Evolutionary conservation across 768 basidiomycete genomes (phyloP), one percentile per base, ranked within the genome.

Genomic region (Asterophora lycoperdoides): DNA sequence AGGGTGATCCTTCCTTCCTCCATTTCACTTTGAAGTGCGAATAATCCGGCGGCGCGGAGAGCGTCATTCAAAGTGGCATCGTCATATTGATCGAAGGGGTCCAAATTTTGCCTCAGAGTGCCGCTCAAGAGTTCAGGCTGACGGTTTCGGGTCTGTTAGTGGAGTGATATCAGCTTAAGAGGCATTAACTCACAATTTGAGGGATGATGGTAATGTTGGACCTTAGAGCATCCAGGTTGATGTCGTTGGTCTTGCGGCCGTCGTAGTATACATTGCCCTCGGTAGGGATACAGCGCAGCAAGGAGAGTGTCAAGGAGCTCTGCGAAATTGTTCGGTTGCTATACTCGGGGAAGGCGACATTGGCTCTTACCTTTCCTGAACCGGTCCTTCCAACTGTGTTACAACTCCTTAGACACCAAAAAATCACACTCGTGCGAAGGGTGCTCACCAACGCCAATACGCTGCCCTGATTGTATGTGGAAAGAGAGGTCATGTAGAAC

Each of bases 51-150:
- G 15, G 76, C 63, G 8, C 66, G 68, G 5, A 74, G 56, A 7
- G 73, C 68, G 35, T 66, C 64, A 42, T 73, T 73, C 44, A 74
- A 49, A 13, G 54, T 64, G 1, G 62, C 63, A 59, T 85, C 83
- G 4, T 80, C 76, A 52, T 80, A 73, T 44, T 80, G 73, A 10
- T 72, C 68, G 56, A 84, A 85, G 0, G 82, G 84, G 58, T 86
- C 84, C n/a, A 86, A 62, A 57, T 88, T 87, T 52, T 75, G 75
- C 8, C 85, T 68, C 1, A 87, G 65, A 4, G 79, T 78, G 19
- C 85, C 85, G 20, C 75, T 72, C 49, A 85, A 75, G 14, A 87
- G 70, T 45, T 72, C 73, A 42, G 73, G 72, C 73, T 74, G 44
- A 18, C 3, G 28, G 33, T 18, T 14, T 13, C 34, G 34, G 15